These are phyloP conservation scores for Rhodosporidiobolus odoratus DNA, from an alignment of 768 basidiomycete genomes.

Conservation along the genomic window DNA sequence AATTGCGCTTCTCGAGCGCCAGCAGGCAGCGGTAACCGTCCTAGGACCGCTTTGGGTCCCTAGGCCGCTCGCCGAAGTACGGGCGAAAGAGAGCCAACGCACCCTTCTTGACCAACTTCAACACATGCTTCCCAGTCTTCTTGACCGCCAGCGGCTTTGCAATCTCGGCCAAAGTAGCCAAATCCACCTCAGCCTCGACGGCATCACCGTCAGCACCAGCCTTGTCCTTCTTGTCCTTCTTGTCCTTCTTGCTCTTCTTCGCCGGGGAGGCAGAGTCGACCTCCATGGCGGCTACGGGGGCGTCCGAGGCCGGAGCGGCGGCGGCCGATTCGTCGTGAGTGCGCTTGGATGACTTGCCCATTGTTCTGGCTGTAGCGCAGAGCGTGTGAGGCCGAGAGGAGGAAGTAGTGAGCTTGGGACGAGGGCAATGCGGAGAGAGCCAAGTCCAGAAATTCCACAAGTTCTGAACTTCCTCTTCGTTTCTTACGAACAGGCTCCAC, in stretches of 20 bases:
- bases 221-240: conserved; percentile 68
- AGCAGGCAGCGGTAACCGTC: too few species aligned
- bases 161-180: conserved; percentile 85
- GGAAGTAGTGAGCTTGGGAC: not conserved
- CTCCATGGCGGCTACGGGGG: conserved; percentile 35
- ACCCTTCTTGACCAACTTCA: conserved; percentile 92
- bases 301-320: conserved; percentile 15
- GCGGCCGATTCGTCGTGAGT: conserved; percentile 22
- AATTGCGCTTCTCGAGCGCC: too few species aligned
- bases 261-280: conserved; percentile 40
- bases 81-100: not conserved
- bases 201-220: conserved; percentile 55
- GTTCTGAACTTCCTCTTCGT: too few species aligned
- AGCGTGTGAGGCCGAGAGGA: not conserved
- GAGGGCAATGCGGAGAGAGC: not conserved
- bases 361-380: not conserved
- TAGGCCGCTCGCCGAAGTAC: too few species aligned
- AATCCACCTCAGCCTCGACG: conserved; percentile 61
- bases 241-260: conserved; percentile 52
- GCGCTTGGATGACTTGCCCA: conserved; percentile 35
- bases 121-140: conserved; percentile 87
- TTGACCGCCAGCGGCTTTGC: conserved; percentile 87
- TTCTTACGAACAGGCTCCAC: too few species aligned
- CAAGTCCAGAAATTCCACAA: not conserved
- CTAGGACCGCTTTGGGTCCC: too few species aligned